Conservation (phyloP, 179 eudicot genomes). For the Amaranthus tricolor region DNA sequence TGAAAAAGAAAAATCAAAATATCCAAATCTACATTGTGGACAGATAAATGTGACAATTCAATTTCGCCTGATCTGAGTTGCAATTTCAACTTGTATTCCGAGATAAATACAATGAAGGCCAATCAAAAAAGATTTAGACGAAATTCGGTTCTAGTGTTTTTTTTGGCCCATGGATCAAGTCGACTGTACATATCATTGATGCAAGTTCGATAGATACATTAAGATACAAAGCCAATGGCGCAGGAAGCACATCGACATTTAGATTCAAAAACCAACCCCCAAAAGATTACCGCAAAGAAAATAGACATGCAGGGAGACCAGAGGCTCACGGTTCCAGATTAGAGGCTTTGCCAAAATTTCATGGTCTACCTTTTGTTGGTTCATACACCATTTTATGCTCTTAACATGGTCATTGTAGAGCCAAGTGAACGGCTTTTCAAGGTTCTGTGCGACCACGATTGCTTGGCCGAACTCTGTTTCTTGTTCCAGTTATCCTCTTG, state of each 20-base stretch:
- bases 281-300: neutral
- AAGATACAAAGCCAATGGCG: neutral
- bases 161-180: neutral
- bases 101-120: no score
- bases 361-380: neutral
- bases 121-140: neutral
- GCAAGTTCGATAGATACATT: neutral
- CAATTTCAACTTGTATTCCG: no score
- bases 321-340: neutral
- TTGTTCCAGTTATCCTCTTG: slow-evolving; percentile 51
- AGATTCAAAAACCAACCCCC: neutral
- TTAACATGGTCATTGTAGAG: slow-evolving; percentile 64
- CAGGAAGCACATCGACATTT: neutral
- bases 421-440: slow-evolving; percentile 62
- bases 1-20: no score
- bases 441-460: slow-evolving; percentile 66
- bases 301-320: neutral
- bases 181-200: slow-evolving; percentile 12
- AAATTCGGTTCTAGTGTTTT: neutral
- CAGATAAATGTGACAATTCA: no score
- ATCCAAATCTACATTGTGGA: no score
- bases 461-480: slow-evolving; percentile 31
- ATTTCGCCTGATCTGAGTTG: no score
- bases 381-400: slow-evolving; percentile 51
- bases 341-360: slow-evolving; percentile 2